Evolutionary conservation across 805 yeast species (phyloP), one percentile per base, ranked within the genome.

Genomic region (Starmerella potacharoeniae): DNA sequence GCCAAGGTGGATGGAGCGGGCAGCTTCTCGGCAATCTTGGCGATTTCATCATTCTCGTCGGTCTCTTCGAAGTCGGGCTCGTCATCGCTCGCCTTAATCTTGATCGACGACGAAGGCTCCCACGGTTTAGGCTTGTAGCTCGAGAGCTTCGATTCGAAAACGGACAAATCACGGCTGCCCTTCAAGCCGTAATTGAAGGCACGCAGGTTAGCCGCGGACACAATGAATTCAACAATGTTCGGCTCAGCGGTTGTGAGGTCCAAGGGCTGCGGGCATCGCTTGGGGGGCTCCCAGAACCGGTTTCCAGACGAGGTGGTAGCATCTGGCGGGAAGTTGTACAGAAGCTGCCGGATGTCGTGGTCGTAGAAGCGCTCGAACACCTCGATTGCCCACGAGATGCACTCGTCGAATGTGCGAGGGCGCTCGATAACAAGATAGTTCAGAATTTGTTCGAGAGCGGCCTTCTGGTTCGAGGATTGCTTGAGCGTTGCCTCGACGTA

Each of bases 221-320:
- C 82, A 54, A 93, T 74, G 65, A 91, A 93, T 64, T 85, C 80
- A 68, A 83, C 78, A 69, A 91, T 97, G 64, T 87, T 85, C 11
- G 76, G 75, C 66, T 88, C 81, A 64, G 80, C 73, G 62, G 84
- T 75, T 66, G 89, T 91, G 68, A 93, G 89, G 13, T 61, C 74
- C 59, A 89, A 76, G n/a, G 96, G 87, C 46, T 77, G 79, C 49
- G 99, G 99, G 17, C 96, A 95, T 69, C 97, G 83, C 73, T 93
- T 93, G 36, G 97, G 93, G 54, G 97, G 96, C 22, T 95, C 80
- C 99, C 99, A 93, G 72, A 93, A 93, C 63, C 95, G 93, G 35
- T 83, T 89, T 54, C 98, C 98, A 51, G 77, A 77, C 0, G 95
- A 81, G 3, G 96, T 93, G 45, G 78, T 82, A 4, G 97, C 93